Evolutionary conservation across 1,139 yeast genomes (phyloP), one percentile per base, ranked within the genome.

Genomic region (Trichomonascaceae sp.): DNA sequence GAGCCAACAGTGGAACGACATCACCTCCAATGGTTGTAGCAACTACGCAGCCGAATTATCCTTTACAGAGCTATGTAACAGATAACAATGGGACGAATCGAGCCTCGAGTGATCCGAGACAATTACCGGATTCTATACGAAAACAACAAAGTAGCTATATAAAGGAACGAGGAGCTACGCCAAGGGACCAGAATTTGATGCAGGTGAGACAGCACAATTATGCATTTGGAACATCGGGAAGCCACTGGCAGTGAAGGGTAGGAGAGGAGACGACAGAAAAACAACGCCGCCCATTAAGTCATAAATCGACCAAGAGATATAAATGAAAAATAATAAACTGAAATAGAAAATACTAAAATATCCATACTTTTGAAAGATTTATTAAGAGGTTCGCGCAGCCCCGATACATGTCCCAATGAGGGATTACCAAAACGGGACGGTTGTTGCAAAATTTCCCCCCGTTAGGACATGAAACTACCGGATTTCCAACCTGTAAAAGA

Each of bases 101-200:
- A 20, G 53, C 57, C 36, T 47, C 57, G 47, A 56, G 59, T 2
- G 63, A 61, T 52, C 64, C 64, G 6, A 53, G 64, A 48, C 55
- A 57, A 50, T 53, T 61, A 13, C 64, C 64, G 1, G 61, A 59
- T 38, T 38, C 53, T 22, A 50, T 49, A 20, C 43, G 52, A 18
- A 45, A 43, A 41, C 53, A 51, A 9, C 46, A 47, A 48, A 36
- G 41, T 13, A 36, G 17, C 17, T 36, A 36, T 36, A 36, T 36
- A 5, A 36, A 36, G 17, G 41, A 36, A 13, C 15, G 41, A 36
- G 41, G 41, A 36, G 17, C 41, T 6, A 13, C 41, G 17, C 17
- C 17, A 15, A 13, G 41, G 15, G 47, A 45, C 19, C 47, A 45
- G 36, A 22, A 20, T 22, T n/a, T 45, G 18, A 22, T 45, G 49